A percentile compares a stretch with the other conserved stretches of the same genome.
These are phyloP conservation scores for Penstemon davidsonii DNA, from an alignment of 257 asterid species.

Conservation along the genomic window DNA sequence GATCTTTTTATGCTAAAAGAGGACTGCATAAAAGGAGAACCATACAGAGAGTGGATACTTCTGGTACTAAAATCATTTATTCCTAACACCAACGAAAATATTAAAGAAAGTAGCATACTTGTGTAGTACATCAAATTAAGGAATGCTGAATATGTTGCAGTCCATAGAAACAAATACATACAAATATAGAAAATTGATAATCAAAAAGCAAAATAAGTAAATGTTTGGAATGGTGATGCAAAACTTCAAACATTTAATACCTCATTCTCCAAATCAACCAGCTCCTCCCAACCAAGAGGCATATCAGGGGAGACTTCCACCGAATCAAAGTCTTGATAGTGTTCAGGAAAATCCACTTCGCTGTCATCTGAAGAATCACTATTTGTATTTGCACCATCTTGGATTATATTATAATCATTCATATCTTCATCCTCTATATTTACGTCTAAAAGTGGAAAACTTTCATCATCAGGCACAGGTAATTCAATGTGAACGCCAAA, in stretches of 20 bases:
- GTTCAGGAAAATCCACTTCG: constrained; percentile 71
- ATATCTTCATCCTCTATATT: constrained; percentile 48
- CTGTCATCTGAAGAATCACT: constrained; percentile 78
- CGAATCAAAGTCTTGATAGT: constrained; percentile 36
- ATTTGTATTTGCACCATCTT: constrained; percentile 40
- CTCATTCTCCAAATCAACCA: constrained; percentile 61
- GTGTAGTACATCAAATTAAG: neutral
- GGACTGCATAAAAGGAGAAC: too few relatives aligned
- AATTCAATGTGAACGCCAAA: constrained; percentile 38
- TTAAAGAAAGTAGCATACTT: neutral
- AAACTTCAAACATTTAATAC: constrained; percentile 38
- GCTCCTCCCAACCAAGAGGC: constrained; percentile 56
- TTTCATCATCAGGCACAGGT: constrained; percentile 44
- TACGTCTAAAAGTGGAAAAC: constrained; percentile 34
- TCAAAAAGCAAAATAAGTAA: neutral
- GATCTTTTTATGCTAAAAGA: constrained; percentile 13
- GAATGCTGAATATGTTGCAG: constrained; percentile 19
- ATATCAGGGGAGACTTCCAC: constrained; percentile 42
- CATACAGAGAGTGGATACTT: neutral
- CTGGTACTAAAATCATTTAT: constrained; percentile 15
- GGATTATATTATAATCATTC: constrained; percentile 40
- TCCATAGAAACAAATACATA: neutral
- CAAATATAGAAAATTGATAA: constrained; percentile 21
- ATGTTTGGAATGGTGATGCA: constrained; percentile 7
- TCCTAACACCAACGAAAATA: constrained; percentile 4